Base-by-base conservation (phyloP, 164 flowering plant species). In the Magnolia kwangsiensis region DNA sequence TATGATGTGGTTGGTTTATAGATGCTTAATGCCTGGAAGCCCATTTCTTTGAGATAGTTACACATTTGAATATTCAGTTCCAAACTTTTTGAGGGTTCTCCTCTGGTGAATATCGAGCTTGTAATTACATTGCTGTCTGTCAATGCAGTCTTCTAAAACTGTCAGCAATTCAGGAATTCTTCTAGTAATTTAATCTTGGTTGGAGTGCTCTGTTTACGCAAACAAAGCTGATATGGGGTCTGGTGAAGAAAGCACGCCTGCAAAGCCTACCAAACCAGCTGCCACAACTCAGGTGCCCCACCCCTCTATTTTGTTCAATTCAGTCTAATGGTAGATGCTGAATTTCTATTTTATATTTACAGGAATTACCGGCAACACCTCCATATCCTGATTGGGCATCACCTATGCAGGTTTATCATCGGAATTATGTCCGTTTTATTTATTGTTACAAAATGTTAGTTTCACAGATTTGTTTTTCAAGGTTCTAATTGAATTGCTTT, bases 401-500 rank as follows among this genome's bases (percentile, higher is more conserved):
- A 73, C 83, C 91, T 29, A 84, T 96, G 93, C 97, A 94, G 95
- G 98, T 95, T 81, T 65, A 50, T 78, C 24, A n/a, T 72, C 4
- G 16, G 8, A 9, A 23, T 72, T 23, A 55, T 51, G 37, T 50
- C 20, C 45, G 20, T 18, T 80, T 19, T 59, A 7, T 49, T 61
- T 13, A 23, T 65, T n/a, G 64, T 18, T 78, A 2, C 20, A 10
- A 49, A 5, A 37, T 67, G 4, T 10, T 51, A 24, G 55, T 67
- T 58, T 72, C 16, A 16, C 67, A 16, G 20, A 58, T 63, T 31
- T 67, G 67, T 63, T 65, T 70, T 9, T 20, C 16, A 0, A 29
- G 27, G 31, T 45, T 20, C 10, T 45, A 24, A 67, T 37, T 71
- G 24, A 67, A 16, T 31, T 61, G 68, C 72, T 24, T 63, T 72